These are phyloP conservation scores for Globisporangium cederbergense DNA, from an alignment of 352 stramenopile genomes.

Conservation along the genomic window DNA sequence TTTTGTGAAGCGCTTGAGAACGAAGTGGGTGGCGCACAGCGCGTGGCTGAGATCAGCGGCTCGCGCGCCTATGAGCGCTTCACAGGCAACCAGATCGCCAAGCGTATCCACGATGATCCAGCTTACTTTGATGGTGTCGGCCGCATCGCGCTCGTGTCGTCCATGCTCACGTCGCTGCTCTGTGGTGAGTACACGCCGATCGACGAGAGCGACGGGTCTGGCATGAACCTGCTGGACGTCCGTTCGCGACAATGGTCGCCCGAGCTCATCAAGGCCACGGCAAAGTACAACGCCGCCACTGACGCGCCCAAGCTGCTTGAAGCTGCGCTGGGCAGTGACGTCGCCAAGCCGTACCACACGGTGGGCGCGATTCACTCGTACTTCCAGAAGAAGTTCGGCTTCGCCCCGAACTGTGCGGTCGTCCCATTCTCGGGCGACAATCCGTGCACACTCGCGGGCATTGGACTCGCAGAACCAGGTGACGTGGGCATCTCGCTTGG, in stretches of 20 bases:
- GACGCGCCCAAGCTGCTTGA: constrained; percentile 14
- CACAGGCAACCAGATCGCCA: constrained; percentile 77
- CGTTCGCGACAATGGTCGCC: constrained; percentile 49
- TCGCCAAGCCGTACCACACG: constrained; percentile 40
- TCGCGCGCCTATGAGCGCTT: constrained; percentile 83
- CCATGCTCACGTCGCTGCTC: constrained; percentile 73
- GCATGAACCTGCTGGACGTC: constrained; percentile 85
- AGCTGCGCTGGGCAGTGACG: constrained; percentile 32
- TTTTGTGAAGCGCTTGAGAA: constrained; percentile 59
- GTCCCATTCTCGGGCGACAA: constrained; percentile 84
- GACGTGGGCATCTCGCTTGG: constrained; percentile 64
- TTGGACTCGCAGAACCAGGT: constrained; percentile 48
- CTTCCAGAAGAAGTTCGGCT: constrained; percentile 65
- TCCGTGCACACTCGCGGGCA: constrained; percentile 65
- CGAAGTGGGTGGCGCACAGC: constrained; percentile 48
- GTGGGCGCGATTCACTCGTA: constrained; percentile 53
- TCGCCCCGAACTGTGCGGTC: constrained; percentile 50
- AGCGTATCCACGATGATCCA: constrained; percentile 43
- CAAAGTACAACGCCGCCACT: constrained; percentile 18
- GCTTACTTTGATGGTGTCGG: constrained; percentile 41
- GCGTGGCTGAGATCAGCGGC: constrained; percentile 66
- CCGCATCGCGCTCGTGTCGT: constrained; percentile 58
- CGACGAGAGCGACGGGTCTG: constrained; percentile 75
- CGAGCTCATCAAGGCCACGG: constrained; percentile 38
- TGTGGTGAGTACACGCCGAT: constrained; percentile 62